Conservation (phyloP, 2,329 filamentous ascomycete genomes). For the Neonectria coccinea region DNA sequence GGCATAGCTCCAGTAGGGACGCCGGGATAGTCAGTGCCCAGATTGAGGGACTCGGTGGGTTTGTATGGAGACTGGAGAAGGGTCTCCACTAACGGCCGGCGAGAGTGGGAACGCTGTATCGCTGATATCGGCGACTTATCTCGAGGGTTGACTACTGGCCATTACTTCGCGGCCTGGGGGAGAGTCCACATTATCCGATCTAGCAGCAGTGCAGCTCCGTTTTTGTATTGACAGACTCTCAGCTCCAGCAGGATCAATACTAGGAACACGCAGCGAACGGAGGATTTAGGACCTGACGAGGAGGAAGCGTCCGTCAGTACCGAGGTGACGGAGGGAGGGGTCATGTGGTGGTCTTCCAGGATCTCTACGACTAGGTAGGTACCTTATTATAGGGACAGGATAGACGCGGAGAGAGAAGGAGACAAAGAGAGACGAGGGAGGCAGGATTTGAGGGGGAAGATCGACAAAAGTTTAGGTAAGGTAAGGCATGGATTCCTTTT, state of each 20-base stretch:
- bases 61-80: conserved; percentile 2
- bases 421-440: not conserved
- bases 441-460: not conserved
- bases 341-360: conserved; percentile 14
- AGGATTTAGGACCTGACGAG: not conserved
- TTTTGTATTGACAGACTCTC: conserved; percentile 18
- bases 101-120: conserved; percentile 22
- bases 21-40: conserved; percentile 15
- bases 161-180: conserved; percentile 16
- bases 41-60: not conserved
- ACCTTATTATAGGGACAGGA: not conserved
- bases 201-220: not conserved
- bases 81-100: conserved; percentile 21
- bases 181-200: not conserved
- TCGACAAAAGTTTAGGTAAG: not conserved
- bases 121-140: conserved; percentile 29
- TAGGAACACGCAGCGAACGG: not conserved
- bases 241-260: not conserved
- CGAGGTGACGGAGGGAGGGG: conserved; percentile 1
- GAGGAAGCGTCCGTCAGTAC: conserved; percentile 4
- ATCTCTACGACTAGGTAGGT: not conserved
- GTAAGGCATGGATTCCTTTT: not conserved
- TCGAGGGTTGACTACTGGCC: conserved; percentile 29
- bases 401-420: not conserved
- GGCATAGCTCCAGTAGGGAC: conserved; percentile 11